Evolutionary conservation across 1,284 basidiomycete species (phyloP).

Genomic region (Trichosporon sp.): DNA sequence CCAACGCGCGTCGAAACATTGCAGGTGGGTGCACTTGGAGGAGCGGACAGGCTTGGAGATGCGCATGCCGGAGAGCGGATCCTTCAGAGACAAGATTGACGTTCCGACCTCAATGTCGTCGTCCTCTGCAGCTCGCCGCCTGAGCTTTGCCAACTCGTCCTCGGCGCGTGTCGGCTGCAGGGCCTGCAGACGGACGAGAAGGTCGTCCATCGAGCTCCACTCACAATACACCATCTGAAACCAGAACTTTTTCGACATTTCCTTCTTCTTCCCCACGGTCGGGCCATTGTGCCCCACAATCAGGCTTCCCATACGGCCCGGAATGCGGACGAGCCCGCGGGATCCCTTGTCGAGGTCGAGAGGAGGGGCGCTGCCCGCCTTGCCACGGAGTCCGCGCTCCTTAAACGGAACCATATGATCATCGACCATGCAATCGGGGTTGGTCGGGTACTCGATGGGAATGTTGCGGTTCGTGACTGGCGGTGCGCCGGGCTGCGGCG

Average conservation of each 20-base stretch:
- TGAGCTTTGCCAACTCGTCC: slow-evolving; percentile 33
- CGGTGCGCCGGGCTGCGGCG: slow-evolving; percentile 50
- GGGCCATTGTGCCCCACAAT: slow-evolving; percentile 86
- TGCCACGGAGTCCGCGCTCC: slow-evolving; percentile 90
- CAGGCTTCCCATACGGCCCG: slow-evolving; percentile 66
- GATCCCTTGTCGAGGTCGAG: slow-evolving; percentile 71
- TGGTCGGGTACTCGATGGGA: slow-evolving; percentile 86
- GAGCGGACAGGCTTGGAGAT: slow-evolving; percentile 85
- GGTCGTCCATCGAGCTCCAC: slow-evolving; percentile 67
- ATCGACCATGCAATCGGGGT: slow-evolving; percentile 88
- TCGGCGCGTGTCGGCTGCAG: slow-evolving; percentile 38
- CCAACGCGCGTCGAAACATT: slow-evolving; percentile 93
- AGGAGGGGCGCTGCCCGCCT: slow-evolving; percentile 91
- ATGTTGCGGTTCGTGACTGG: slow-evolving; percentile 42
- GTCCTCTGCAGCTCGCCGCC: slow-evolving; percentile 65
- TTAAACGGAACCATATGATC: slow-evolving; percentile 70
- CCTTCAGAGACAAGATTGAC: slow-evolving; percentile 84
- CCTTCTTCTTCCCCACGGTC: slow-evolving; percentile 52
- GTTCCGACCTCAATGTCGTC: slow-evolving; percentile 86
- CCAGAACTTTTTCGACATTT: slow-evolving; percentile 69
- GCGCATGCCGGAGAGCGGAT: slow-evolving; percentile 87
- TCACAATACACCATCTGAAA: slow-evolving; percentile 81
- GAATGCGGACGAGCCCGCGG: slow-evolving; percentile 59
- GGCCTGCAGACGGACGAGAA: slow-evolving; percentile 58
- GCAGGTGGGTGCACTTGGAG: slow-evolving; percentile 78